phyloP scores from a whole-genome alignment of 192 early-diverging fungal genomes.

The Backusella psychrophila region DNA sequence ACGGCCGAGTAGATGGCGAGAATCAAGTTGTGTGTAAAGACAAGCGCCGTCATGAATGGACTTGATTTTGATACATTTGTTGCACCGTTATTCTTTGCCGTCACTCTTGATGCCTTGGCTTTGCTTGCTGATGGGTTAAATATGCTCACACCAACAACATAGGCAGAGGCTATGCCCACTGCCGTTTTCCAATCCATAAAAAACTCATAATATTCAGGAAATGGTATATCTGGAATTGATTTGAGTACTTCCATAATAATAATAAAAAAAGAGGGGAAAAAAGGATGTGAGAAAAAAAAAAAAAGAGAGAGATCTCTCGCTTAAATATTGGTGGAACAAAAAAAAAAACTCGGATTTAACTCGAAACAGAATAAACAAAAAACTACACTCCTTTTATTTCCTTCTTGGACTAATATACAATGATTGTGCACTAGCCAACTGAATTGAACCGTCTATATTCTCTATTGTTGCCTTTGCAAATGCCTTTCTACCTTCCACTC shows the following conservation, averaged over 20 bases:
- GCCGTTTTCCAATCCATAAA: constrained; percentile 70
- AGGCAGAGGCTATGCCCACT: constrained; percentile 48
- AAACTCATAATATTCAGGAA: constrained; percentile 66
- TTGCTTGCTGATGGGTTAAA: constrained; percentile 48
- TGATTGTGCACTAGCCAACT: constrained; percentile 17
- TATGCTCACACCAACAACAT: constrained; percentile 40
- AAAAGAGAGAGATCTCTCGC: background rate
- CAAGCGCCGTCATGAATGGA: constrained; percentile 64
- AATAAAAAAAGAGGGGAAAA: background rate
- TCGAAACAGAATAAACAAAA: background rate
- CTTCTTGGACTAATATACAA: constrained; percentile 29
- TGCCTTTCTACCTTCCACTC: constrained; percentile 25
- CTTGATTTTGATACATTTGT: constrained; percentile 27
- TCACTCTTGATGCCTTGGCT: constrained; percentile 51
- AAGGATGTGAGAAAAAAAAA: background rate
- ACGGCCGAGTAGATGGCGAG: constrained; percentile 70
- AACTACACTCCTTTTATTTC: background rate
- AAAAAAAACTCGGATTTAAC: background rate
- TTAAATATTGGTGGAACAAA: background rate
- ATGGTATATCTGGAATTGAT: constrained; percentile 49
- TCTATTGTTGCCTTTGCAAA: constrained; percentile 28
- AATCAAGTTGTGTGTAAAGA: constrained; percentile 74
- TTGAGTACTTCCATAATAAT: constrained; percentile 12
- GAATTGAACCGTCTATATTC: constrained; percentile 10
- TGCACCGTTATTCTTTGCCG: constrained; percentile 44